Conservation (phyloP, 441 rosid genomes). For the Flueggea neowawraea region DNA sequence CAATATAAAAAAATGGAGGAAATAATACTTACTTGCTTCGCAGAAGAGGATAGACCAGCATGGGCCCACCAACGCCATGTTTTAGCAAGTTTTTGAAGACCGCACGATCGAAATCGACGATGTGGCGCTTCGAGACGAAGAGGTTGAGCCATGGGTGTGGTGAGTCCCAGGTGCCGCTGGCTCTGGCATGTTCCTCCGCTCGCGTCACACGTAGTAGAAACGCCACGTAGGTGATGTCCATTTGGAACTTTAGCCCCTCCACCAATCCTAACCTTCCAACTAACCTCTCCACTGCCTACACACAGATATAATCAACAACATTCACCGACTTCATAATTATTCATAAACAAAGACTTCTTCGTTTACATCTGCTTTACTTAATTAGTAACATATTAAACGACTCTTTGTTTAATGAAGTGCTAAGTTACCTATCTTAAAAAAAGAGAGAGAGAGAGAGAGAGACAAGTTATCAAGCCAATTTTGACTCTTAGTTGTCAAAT, state of each 20-base stretch:
- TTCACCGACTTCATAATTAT: no score
- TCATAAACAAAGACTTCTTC: no score
- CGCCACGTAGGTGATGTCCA: constrained; percentile 59
- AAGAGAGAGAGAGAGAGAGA: no score
- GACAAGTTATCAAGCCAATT: no score
- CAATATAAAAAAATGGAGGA: no score
- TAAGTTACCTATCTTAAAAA: no score
- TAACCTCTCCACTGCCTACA: constrained; percentile 44
- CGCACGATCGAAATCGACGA: constrained; percentile 57
- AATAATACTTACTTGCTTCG: constrained; percentile 63
- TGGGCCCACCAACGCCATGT: constrained; percentile 84
- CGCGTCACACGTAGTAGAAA: constrained; percentile 72
- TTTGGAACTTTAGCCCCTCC: constrained; percentile 47
- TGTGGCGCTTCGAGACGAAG: constrained; percentile 57
- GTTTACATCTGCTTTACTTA: no score
- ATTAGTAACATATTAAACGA: no score
- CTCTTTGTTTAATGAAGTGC: no score
- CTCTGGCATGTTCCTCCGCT: constrained; percentile 53
- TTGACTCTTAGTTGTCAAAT: no score
- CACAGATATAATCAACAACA: no score
- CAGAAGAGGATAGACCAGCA: constrained; percentile 78
- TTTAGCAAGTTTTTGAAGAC: constrained; percentile 63
- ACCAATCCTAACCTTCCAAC: constrained; percentile 55
- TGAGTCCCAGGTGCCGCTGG: constrained; percentile 68
- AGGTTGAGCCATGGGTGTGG: constrained; percentile 97